Evolutionary conservation across 2,329 filamentous ascomycete species (phyloP).

Genomic region (Macrophomina tecta): DNA sequence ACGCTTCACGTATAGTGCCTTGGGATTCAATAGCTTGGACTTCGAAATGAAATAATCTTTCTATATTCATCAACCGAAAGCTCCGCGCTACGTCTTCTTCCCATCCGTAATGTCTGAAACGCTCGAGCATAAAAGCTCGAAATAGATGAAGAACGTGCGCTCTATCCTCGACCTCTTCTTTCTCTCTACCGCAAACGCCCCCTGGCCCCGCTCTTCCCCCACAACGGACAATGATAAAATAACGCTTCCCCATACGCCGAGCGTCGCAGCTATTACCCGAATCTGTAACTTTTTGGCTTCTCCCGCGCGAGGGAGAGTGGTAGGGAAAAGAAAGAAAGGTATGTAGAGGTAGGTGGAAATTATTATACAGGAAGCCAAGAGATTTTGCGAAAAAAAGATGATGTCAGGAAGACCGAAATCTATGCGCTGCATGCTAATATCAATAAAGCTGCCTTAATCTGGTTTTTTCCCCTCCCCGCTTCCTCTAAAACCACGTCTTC

Average conservation of each 20-base stretch:
- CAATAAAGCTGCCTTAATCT: background rate
- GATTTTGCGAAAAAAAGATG: background rate
- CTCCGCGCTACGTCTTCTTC: no score
- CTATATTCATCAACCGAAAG: no score
- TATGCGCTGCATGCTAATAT: slow-evolving; percentile 6
- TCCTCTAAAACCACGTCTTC: slow-evolving; percentile 1
- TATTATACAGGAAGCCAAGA: slow-evolving; percentile 6
- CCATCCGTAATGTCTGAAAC: background rate
- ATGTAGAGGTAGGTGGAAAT: background rate
- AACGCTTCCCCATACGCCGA: background rate
- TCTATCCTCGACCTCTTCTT: background rate
- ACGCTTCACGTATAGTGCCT: background rate
- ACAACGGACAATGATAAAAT: background rate
- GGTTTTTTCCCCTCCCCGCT: background rate
- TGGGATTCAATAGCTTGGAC: background rate
- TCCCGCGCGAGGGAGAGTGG: background rate
- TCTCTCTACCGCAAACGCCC: background rate
- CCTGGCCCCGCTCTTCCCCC: background rate
- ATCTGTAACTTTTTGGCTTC: background rate
- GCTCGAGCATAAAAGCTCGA: background rate
- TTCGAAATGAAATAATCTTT: background rate
- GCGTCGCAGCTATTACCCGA: background rate
- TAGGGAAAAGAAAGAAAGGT: background rate
- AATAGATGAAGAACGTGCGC: background rate
- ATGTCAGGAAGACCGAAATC: background rate